Percentiles rank a stretch among this genome's conserved stretches.
phyloP scores from a whole-genome alignment of 1,284 basidiomycete species.

The Trichosporon sp. region DNA sequence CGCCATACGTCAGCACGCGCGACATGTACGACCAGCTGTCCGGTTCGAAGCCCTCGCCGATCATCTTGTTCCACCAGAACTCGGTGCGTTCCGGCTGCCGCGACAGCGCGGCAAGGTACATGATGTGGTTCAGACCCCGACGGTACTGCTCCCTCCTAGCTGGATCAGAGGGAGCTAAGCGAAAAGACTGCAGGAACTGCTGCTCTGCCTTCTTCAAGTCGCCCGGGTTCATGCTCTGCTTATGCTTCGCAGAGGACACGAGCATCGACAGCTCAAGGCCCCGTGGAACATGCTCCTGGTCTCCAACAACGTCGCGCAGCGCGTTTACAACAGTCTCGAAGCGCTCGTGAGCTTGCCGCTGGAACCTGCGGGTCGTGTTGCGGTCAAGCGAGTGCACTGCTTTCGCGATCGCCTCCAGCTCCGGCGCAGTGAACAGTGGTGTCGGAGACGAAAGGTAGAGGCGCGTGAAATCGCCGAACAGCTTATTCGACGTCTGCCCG shows the following conservation, averaged over 20 bases:
- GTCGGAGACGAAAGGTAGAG: conserved; percentile 38
- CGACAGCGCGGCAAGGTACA: conserved; percentile 42
- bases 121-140: conserved; percentile 41
- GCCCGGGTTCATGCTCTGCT: conserved; percentile 20
- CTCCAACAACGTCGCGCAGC: conserved; percentile 32
- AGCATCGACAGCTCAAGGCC: conserved; percentile 35
- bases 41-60: conserved; percentile 30
- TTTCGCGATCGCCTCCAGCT: conserved; percentile 35
- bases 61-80: conserved; percentile 38
- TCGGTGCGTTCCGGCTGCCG: conserved; percentile 32
- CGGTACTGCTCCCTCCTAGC: conserved; percentile 28
- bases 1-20: conserved; percentile 28
- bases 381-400: conserved; percentile 34
- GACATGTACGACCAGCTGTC: conserved; percentile 38
- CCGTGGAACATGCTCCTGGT: conserved; percentile 21
- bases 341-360: conserved; percentile 30
- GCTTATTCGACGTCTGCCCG: conserved; percentile 24
- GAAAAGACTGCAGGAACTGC: conserved; percentile 31
- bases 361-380: conserved; percentile 25
- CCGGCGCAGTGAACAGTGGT: conserved; percentile 38
- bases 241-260: conserved; percentile 22
- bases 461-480: conserved; percentile 38
- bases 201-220: conserved; percentile 34
- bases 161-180: conserved; percentile 21
- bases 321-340: conserved; percentile 35